phyloP scores from a whole-genome alignment of 1,284 basidiomycete genomes.

The Papiliotrema flavescens region DNA sequence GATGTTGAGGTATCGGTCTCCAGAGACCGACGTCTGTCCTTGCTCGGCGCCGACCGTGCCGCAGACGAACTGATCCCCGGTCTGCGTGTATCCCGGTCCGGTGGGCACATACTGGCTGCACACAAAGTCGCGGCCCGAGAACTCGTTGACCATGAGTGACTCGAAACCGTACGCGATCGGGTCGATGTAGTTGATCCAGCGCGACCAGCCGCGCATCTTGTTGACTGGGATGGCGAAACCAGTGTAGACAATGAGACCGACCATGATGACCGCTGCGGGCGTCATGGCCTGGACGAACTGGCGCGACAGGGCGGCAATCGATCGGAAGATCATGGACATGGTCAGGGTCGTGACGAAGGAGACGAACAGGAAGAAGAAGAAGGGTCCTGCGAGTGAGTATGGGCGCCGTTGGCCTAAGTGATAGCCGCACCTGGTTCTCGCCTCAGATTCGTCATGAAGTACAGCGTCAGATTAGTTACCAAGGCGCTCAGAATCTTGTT shows the following conservation, averaged over 20 bases:
- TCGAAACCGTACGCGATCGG: conserved; percentile 52
- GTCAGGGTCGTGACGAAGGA: conserved; percentile 40
- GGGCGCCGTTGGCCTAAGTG: neutral
- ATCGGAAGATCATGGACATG: conserved; percentile 55
- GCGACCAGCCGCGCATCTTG: conserved; percentile 50
- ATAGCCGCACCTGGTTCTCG: conserved; percentile 31
- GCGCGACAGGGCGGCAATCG: conserved; percentile 51
- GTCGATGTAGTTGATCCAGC: conserved; percentile 55
- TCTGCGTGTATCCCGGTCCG: conserved; percentile 43
- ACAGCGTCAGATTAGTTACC: conserved; percentile 46
- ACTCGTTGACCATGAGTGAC: conserved; percentile 54
- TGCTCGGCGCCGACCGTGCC: conserved; percentile 48
- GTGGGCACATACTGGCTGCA: conserved; percentile 43
- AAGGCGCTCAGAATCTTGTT: conserved; percentile 50
- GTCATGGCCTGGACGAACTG: conserved; percentile 50
- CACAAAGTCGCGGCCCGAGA: conserved; percentile 40
- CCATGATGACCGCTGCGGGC: conserved; percentile 50
- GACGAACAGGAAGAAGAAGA: conserved; percentile 34
- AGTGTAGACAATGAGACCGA: conserved; percentile 53
- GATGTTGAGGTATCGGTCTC: conserved; percentile 56
- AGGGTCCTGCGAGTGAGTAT: conserved; percentile 5
- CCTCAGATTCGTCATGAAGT: conserved; percentile 52
- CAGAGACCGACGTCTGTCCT: conserved; percentile 48
- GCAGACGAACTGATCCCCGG: conserved; percentile 44
- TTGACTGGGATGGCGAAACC: conserved; percentile 50